Evolutionary conservation across 176 grass and related monocot genomes (phyloP).

Genomic region (Panicum miliaceum): DNA sequence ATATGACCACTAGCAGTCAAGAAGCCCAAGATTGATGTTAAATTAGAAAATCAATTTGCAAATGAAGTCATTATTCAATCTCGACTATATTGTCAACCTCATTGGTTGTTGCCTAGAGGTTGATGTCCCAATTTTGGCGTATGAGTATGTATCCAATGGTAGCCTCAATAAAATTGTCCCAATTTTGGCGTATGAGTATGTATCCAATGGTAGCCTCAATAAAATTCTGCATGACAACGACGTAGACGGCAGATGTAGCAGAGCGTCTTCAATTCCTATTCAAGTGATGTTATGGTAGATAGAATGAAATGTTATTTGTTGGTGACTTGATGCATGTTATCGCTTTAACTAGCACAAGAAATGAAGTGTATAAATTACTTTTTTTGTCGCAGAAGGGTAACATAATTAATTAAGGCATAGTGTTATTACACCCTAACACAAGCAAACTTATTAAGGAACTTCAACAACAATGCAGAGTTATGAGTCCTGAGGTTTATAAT

Average conservation of each 20-base stretch:
- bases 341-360: too few species aligned
- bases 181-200: conserved; percentile 49
- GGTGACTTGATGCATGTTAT: conserved; percentile 4
- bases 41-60: conserved; percentile 39
- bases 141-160: too few species aligned
- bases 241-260: conserved; percentile 26
- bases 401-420: too few species aligned
- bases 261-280: not conserved
- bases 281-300: not conserved
- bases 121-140: too few species aligned
- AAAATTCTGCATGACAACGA: conserved; percentile 24
- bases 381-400: too few species aligned
- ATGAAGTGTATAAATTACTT: not conserved
- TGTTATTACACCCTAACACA: too few species aligned
- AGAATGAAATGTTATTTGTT: not conserved
- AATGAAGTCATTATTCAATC: conserved; percentile 58
- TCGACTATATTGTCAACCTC: conserved; percentile 48
- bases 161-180: too few species aligned
- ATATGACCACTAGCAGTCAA: conserved; percentile 41
- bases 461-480: too few species aligned
- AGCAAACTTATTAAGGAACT: too few species aligned
- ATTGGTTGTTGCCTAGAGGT: conserved; percentile 47
- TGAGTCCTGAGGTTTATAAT: too few species aligned
- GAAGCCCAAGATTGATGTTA: conserved; percentile 34
- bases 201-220: conserved; percentile 36